Percentiles rank a stretch among this genome's conserved stretches.
These are phyloP conservation scores for Alternaria gaisen DNA, from an alignment of 2,329 filamentous ascomycete species.

Conservation along the genomic window DNA sequence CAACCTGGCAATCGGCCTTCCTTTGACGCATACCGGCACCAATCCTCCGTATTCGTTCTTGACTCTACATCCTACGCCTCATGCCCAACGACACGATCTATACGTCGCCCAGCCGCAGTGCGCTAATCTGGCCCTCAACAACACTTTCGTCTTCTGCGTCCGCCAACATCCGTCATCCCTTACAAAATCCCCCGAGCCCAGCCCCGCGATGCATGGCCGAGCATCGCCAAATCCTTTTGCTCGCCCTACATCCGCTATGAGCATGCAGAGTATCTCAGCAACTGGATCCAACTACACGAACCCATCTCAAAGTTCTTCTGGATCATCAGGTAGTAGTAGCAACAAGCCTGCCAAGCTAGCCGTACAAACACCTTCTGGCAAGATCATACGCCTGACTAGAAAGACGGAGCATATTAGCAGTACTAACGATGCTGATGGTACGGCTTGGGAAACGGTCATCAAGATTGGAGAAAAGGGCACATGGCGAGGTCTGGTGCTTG, in stretches of 20 bases:
- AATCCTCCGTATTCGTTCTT: constrained; percentile 96
- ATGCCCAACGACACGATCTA: constrained; percentile 95
- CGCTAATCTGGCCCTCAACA: constrained; percentile 85
- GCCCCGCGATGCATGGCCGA: constrained; percentile 53
- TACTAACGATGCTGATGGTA: constrained; percentile 71
- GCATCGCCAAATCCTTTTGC: constrained; percentile 62
- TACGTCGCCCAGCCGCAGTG: constrained; percentile 98
- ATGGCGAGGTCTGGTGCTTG: constrained; percentile 83
- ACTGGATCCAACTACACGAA: constrained; percentile 62
- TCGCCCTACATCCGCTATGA: constrained; percentile 67
- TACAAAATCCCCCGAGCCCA: constrained; percentile 43
- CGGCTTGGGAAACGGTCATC: constrained; percentile 88
- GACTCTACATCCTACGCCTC: constrained; percentile 90
- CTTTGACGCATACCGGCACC: constrained; percentile 86
- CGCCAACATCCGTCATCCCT: constrained; percentile 84
- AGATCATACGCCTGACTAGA: constrained; percentile 87
- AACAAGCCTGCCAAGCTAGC: constrained; percentile 92
- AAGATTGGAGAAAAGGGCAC: constrained; percentile 84
- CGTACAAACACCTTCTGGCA: constrained; percentile 91
- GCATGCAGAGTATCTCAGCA: constrained; percentile 66
- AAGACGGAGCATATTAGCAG: constrained; percentile 73
- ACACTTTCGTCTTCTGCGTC: constrained; percentile 96
- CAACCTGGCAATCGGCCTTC: constrained; percentile 86
- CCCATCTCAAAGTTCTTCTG: constrained; percentile 65
- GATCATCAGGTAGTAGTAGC: constrained; percentile 64